Percentiles rank a stretch among this genome's conserved stretches.
Conservation (phyloP, 148 eudicot genomes). For the Fallopia convolvulus region DNA sequence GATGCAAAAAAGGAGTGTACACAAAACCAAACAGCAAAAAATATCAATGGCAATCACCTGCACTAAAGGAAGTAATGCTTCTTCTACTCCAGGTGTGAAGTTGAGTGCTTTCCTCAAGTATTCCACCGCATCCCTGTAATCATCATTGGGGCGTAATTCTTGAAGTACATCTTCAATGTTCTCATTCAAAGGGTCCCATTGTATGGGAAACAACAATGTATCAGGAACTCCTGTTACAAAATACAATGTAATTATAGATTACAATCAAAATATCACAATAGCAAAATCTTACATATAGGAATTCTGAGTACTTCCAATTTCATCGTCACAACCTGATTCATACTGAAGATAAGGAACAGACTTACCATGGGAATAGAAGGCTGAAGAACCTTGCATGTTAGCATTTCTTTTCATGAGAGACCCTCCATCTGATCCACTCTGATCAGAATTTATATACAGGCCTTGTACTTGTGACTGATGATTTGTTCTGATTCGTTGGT, state of each 20-base stretch:
- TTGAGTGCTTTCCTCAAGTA: conserved; percentile 11
- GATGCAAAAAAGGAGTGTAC: background rate
- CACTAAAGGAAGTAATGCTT: conserved; percentile 15
- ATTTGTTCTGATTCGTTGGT: background rate
- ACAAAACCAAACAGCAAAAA: background rate
- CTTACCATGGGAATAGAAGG: conserved; percentile 6
- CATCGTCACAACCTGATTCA: background rate
- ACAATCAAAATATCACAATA: background rate
- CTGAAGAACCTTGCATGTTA: background rate
- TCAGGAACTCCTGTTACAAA: conserved; percentile 6
- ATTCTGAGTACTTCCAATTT: background rate
- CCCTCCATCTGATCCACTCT: conserved; percentile 8
- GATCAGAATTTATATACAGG: conserved; percentile 5
- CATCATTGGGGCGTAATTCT: conserved; percentile 1
- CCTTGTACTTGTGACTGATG: conserved; percentile 1
- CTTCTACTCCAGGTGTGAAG: conserved; percentile 11
- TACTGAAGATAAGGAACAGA: background rate
- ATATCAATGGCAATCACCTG: conserved; percentile 1
- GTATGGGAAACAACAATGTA: conserved; percentile 7
- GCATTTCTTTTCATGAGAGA: background rate
- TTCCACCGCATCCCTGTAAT: conserved; percentile 8
- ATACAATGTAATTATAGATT: background rate
- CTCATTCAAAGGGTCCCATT: background rate
- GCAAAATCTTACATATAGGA: background rate
- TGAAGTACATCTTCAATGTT: background rate